phyloP scores from a whole-genome alignment of 169 alveolate genomes.

The Plasmodium relictum region DNA sequence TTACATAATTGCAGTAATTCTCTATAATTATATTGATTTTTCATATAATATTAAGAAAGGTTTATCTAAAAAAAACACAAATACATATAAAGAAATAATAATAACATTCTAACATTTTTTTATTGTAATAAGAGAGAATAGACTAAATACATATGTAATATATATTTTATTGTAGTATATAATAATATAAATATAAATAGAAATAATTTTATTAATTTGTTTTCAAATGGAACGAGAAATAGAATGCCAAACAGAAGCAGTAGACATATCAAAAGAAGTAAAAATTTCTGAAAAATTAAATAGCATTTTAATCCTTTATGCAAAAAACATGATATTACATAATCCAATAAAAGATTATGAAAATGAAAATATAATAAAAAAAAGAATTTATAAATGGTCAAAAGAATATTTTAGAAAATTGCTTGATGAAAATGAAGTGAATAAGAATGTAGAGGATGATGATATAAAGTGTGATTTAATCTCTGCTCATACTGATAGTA shows the following conservation, averaged over 20 bases:
- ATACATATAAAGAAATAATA: too few relatives aligned
- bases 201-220: not conserved
- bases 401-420: constrained; percentile 58
- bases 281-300: constrained; percentile 53
- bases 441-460: not conserved
- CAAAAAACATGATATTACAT: constrained; percentile 45
- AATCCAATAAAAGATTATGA: constrained; percentile 25
- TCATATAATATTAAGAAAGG: too few relatives aligned
- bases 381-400: constrained; percentile 59
- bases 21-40: too few relatives aligned
- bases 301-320: constrained; percentile 32
- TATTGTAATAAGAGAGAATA: too few relatives aligned
- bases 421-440: constrained; percentile 31
- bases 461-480: not conserved
- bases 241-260: constrained; percentile 60
- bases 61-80: too few relatives aligned
- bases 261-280: constrained; percentile 39
- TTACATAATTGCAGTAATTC: too few relatives aligned
- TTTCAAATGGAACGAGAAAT: constrained; percentile 54
- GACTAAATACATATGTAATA: too few relatives aligned
- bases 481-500: not conserved
- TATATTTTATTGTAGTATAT: too few relatives aligned
- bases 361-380: constrained; percentile 24
- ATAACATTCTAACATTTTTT: too few relatives aligned
- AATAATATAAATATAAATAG: too few relatives aligned